Conservation (phyloP, 2,329 filamentous ascomycete species). For the Thielaviopsis ethacetica region DNA sequence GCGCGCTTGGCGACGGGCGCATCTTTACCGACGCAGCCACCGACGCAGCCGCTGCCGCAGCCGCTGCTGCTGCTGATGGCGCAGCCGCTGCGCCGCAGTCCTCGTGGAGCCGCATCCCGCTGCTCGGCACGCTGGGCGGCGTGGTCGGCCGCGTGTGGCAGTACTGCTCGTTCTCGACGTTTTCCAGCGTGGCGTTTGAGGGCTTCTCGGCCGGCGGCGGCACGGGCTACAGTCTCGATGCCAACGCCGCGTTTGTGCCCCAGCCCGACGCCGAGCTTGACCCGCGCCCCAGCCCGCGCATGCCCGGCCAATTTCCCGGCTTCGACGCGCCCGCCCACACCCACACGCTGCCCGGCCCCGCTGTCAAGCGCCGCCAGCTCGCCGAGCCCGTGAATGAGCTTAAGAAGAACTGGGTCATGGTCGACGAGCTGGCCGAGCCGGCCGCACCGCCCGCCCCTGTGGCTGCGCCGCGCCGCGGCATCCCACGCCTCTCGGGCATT, state of each 20-base stretch:
- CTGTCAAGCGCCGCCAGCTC: slow-evolving; percentile 39
- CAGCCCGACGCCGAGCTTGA: neutral
- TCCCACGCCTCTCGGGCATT: too few relatives aligned
- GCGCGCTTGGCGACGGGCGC: slow-evolving; percentile 29
- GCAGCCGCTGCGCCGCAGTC: neutral
- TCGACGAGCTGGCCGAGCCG: slow-evolving; percentile 24
- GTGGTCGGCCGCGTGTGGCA: slow-evolving; percentile 68
- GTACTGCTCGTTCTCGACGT: slow-evolving; percentile 46
- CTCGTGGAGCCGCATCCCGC: slow-evolving; percentile 36
- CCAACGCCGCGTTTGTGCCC: neutral
- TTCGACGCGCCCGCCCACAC: slow-evolving; percentile 13
- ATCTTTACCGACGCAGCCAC: slow-evolving; percentile 3
- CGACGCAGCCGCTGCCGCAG: neutral
- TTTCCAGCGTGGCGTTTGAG: slow-evolving; percentile 43
- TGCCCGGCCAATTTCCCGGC: slow-evolving; percentile 12
- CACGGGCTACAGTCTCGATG: slow-evolving; percentile 44
- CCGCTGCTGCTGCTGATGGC: neutral
- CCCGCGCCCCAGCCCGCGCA: slow-evolving; percentile 6
- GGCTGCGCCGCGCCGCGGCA: too few relatives aligned
- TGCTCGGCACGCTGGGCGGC: slow-evolving; percentile 42
- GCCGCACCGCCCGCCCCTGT: too few relatives aligned
- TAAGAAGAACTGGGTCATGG: slow-evolving; percentile 55
- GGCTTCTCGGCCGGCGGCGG: slow-evolving; percentile 83
- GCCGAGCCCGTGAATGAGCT: slow-evolving; percentile 37
- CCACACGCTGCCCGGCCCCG: slow-evolving; percentile 27